Percentiles rank a stretch among this genome's conserved stretches.
Conservation (phyloP, 805 yeast genomes). For the Wickerhamomyces queroliae region DNA sequence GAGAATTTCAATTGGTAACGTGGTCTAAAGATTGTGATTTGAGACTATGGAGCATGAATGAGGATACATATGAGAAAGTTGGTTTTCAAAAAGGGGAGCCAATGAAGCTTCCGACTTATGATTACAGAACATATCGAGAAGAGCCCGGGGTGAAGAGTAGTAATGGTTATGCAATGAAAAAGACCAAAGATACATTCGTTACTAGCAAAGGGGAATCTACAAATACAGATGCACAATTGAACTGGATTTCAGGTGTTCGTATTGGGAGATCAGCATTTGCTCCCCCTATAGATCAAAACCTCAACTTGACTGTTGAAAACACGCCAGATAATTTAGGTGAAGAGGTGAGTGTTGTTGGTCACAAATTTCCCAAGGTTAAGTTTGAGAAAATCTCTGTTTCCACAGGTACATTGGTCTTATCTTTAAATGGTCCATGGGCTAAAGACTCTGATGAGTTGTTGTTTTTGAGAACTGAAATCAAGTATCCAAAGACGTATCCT, state of each 20-base stretch:
- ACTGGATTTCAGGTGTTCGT: slow-evolving; percentile 92
- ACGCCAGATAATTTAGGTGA: slow-evolving; percentile 72
- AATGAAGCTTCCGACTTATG: slow-evolving; percentile 31
- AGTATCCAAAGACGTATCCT: slow-evolving; percentile 75
- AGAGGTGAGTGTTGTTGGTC: slow-evolving; percentile 84
- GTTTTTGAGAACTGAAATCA: slow-evolving; percentile 64
- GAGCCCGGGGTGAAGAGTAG: slow-evolving; percentile 36
- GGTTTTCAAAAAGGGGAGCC: slow-evolving; percentile 33
- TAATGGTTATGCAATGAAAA: slow-evolving; percentile 28
- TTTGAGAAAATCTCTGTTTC: slow-evolving; percentile 88
- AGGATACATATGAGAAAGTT: slow-evolving; percentile 41
- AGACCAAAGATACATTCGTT: slow-evolving; percentile 33
- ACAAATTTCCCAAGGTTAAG: slow-evolving; percentile 77
- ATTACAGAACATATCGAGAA: slow-evolving; percentile 42
- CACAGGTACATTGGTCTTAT: slow-evolving; percentile 70
- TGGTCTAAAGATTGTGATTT: slow-evolving; percentile 91
- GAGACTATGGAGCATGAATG: slow-evolving; percentile 69
- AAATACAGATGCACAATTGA: slow-evolving; percentile 58
- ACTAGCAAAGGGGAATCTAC: slow-evolving; percentile 29
- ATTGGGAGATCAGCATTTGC: slow-evolving; percentile 33
- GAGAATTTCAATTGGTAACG: slow-evolving; percentile 87
- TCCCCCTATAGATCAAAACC: slow-evolving; percentile 21
- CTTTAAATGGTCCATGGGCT: slow-evolving; percentile 80
- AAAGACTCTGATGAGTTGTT: slow-evolving; percentile 36
- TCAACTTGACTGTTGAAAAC: slow-evolving; percentile 31